Base-by-base conservation (phyloP, 345 rosid species). In the Camelina sativa region DNA sequence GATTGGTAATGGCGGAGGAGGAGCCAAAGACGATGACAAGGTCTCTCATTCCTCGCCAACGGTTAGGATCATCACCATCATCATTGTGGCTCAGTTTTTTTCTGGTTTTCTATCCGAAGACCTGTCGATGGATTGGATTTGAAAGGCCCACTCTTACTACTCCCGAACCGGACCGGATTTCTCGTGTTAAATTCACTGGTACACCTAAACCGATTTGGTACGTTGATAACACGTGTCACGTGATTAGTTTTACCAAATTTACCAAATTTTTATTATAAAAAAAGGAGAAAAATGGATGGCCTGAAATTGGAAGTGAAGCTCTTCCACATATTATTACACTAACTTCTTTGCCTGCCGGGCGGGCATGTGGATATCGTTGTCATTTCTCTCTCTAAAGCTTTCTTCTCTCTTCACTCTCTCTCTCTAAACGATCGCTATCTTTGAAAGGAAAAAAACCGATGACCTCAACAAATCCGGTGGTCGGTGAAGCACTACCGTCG, bases 11-110 rank as follows among this genome's bases (percentile, higher is more conserved):
- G 84, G 85, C 43, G 80, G 89, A 60, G 69, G 84, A 74, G 73
- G 80, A 74, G 81, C 92, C 84, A 20, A 84, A 87, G 80, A 87
- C 81, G 83, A 89, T 74, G 76, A 86, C 84, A 44, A 88, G 82
- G 74, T 82, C 79, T 59, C 79, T 82, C 97, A 92, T 92, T 76
- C 80, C 86, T 63, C 67, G 79, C 81, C 73, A 81, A 79, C 82
- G 65, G 87, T 80, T 79, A 32, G 48, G 48, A 67, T 51, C 65
- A 66, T 34, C 37, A 34, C 67, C 65, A 4, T 44, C 50, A 65
- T 61, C 69, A 38, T 54, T 67, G 38, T 62, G 80, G 74, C 22
- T 78, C 72, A 16, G 55, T 63, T 9, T 30, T 61, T 20, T 20
- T 22, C 54, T 59, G 17, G 59, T 17, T 53, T 44, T 64, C 57